A percentile compares a stretch with the other conserved stretches of the same genome.
These are phyloP conservation scores for Candida montana DNA, from an alignment of 805 yeast species.

Conservation along the genomic window DNA sequence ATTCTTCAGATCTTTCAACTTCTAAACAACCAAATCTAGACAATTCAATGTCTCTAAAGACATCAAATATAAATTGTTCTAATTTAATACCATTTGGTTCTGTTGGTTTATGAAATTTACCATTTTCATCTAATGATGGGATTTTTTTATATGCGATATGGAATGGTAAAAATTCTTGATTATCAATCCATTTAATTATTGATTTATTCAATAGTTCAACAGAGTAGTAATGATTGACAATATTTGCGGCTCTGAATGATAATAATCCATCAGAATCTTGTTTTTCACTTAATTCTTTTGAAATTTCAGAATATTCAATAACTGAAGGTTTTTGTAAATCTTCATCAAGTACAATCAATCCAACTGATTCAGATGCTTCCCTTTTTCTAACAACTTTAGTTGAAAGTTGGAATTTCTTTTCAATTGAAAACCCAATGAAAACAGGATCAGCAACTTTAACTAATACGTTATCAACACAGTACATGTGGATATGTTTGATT, in stretches of 20 bases:
- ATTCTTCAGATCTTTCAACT: conserved; percentile 79
- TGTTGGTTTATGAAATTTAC: conserved; percentile 51
- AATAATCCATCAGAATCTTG: conserved; percentile 56
- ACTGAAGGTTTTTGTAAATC: conserved; percentile 66
- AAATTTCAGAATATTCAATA: conserved; percentile 90
- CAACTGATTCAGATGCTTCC: conserved; percentile 83
- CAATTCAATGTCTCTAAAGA: conserved; percentile 73
- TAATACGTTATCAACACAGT: conserved; percentile 91
- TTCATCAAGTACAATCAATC: conserved; percentile 73
- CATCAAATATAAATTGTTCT: conserved; percentile 96
- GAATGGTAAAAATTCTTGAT: conserved; percentile 71
- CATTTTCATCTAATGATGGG: conserved; percentile 45
- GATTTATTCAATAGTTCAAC: conserved; percentile 58
- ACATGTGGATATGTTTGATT: conserved; percentile 88
- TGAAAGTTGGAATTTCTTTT: conserved; percentile 64
- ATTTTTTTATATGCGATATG: conserved; percentile 94
- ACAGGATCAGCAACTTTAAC: conserved; percentile 93
- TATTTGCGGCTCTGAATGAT: conserved; percentile 87
- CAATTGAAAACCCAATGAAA: conserved; percentile 74
- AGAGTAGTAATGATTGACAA: conserved; percentile 93
- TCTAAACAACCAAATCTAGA: conserved; percentile 83
- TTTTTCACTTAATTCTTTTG: conserved; percentile 64
- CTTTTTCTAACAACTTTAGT: conserved; percentile 94
- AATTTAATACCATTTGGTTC: conserved; percentile 87
- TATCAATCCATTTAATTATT: conserved; percentile 66